Evolutionary conservation across 192 early-diverging fungal species (phyloP).

Genomic region (Coemansia sp.): DNA sequence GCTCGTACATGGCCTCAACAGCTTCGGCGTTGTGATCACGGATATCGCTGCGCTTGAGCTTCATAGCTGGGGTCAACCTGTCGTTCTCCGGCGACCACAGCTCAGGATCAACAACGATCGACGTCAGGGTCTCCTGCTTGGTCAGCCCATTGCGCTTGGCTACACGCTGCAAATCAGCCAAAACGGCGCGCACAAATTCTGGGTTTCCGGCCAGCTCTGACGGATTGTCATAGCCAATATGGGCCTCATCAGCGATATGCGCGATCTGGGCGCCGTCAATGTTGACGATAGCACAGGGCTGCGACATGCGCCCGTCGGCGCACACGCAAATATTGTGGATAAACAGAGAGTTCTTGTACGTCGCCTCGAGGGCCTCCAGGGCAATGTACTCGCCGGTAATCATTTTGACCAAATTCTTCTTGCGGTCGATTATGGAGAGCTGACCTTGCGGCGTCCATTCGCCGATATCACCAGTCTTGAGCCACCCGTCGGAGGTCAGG

Average conservation of each 20-base stretch:
- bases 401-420: conserved; percentile 93
- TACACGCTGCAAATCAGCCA: conserved; percentile 29
- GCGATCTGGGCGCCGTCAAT: conserved; percentile 35
- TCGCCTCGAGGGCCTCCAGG: conserved; percentile 88
- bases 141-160: conserved; percentile 68
- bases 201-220: neutral
- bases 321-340: conserved; percentile 79
- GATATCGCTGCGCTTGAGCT: conserved; percentile 84
- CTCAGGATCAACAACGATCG: conserved; percentile 64
- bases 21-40: conserved; percentile 59
- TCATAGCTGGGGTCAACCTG: conserved; percentile 90
- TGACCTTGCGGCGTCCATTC: conserved; percentile 77
- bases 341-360: conserved; percentile 72
- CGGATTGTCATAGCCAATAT: neutral
- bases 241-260: conserved; percentile 6
- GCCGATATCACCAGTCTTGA: conserved; percentile 88
- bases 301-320: conserved; percentile 66
- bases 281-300: conserved; percentile 77
- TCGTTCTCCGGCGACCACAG: conserved; percentile 92
- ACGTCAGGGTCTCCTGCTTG: conserved; percentile 68
- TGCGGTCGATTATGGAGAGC: conserved; percentile 84
- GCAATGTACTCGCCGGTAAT: conserved; percentile 92
- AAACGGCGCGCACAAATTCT: conserved; percentile 6
- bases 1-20: conserved; percentile 28
- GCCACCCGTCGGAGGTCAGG: conserved; percentile 77